Conservation (phyloP, 208 protist species). For the Naegleria lovaniensis region DNA sequence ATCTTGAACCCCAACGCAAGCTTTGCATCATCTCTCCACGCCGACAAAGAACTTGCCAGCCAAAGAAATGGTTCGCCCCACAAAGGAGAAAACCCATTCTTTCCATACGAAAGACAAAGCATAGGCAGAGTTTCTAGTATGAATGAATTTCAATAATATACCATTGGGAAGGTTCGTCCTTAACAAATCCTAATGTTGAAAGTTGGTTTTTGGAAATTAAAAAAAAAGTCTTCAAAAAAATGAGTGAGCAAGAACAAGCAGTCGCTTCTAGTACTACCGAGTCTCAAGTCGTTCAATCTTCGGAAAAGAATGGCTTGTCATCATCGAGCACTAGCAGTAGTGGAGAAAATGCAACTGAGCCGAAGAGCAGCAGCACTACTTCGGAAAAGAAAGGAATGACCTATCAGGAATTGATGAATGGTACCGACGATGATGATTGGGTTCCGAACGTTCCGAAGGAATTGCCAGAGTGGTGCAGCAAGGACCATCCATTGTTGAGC, state of each 20-base stretch:
- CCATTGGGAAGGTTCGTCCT: too few species aligned
- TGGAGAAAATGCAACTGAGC: too few species aligned
- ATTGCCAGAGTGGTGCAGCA: not conserved
- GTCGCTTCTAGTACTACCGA: too few species aligned
- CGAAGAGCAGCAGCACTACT: too few species aligned
- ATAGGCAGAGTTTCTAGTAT: too few species aligned
- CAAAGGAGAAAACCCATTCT: too few species aligned
- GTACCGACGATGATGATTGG: not conserved
- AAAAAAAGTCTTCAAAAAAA: not conserved
- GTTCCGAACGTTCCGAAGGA: not conserved
- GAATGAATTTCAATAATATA: too few species aligned
- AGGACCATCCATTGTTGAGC: not conserved
- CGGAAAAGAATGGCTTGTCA: too few species aligned
- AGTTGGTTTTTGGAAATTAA: not conserved
- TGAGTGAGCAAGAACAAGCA: not conserved
- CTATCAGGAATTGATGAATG: not conserved
- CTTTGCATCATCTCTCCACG: not conserved
- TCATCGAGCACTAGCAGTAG: too few species aligned
- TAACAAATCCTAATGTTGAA: too few species aligned
- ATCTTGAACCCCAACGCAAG: not conserved
- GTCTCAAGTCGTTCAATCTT: too few species aligned
- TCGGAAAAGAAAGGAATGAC: not conserved
- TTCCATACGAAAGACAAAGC: too few species aligned
- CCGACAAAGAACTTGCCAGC: not conserved
- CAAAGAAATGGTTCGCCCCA: not conserved